Percentiles rank a stretch among this genome's conserved stretches.
Conservation (phyloP, 106 monocot genomes). For the Dendrobium nobile region DNA sequence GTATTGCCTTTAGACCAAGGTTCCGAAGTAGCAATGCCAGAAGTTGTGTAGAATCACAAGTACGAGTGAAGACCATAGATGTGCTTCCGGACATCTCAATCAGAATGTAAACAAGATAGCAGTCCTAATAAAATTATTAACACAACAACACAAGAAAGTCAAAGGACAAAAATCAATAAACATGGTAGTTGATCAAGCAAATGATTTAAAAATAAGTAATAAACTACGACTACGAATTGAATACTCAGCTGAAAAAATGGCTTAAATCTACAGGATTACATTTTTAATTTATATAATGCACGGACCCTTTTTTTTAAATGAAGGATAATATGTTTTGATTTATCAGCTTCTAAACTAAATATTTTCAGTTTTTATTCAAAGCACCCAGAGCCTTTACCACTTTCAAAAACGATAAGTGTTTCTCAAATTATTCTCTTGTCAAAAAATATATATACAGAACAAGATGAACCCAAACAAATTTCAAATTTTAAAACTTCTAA, state of each 20-base stretch:
- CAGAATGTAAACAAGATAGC: conserved; percentile 82
- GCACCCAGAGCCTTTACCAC: too few species aligned
- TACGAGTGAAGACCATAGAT: conserved; percentile 88
- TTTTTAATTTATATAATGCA: too few species aligned
- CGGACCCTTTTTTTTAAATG: too few species aligned
- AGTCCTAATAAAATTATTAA: conserved; percentile 38
- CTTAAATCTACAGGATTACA: neutral
- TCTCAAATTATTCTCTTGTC: too few species aligned
- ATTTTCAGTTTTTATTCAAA: too few species aligned
- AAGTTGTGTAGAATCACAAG: conserved; percentile 69
- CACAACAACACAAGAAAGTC: neutral
- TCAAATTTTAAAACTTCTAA: too few species aligned
- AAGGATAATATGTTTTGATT: too few species aligned
- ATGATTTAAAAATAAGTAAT: neutral
- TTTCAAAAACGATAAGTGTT: too few species aligned
- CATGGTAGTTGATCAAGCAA: neutral
- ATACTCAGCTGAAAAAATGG: neutral
- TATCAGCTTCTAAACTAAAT: too few species aligned
- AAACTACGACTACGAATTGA: neutral
- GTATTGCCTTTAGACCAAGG: conserved; percentile 80
- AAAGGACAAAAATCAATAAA: neutral
- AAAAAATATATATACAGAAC: too few species aligned
- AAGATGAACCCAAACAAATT: too few species aligned
- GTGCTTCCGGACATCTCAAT: conserved; percentile 71
- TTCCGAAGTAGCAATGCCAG: conserved; percentile 67